Conservation (phyloP, 179 eudicot species). For the Corrigiola litoralis region DNA sequence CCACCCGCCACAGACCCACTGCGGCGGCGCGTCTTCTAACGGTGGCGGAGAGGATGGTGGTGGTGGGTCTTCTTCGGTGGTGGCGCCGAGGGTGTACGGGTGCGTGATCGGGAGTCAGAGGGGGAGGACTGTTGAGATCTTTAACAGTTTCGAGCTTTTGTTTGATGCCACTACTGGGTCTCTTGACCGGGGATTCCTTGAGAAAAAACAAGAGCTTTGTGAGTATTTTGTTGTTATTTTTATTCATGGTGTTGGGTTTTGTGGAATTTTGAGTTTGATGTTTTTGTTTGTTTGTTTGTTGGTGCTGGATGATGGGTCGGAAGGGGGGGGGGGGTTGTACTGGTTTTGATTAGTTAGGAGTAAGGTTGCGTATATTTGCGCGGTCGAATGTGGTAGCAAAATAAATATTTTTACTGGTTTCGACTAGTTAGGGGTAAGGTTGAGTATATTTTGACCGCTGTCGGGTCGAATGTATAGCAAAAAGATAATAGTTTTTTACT, state of each 20-base stretch:
- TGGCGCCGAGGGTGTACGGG: constrained; percentile 71
- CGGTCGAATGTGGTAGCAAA: background rate
- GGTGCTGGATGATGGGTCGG: background rate
- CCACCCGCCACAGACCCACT: constrained; percentile 24
- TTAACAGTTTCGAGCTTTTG: constrained; percentile 88
- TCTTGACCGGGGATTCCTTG: constrained; percentile 77
- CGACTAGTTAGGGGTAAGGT: too few relatives aligned
- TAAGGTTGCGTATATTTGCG: too few relatives aligned
- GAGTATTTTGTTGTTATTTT: constrained; percentile 14
- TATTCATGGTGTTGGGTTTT: too few relatives aligned
- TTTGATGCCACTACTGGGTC: constrained; percentile 50
- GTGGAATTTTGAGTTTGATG: too few relatives aligned
- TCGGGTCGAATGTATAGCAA: too few relatives aligned
- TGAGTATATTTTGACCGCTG: too few relatives aligned
- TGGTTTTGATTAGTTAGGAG: too few relatives aligned
- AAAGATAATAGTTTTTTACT: too few relatives aligned
- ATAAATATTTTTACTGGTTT: too few relatives aligned
- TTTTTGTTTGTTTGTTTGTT: background rate
- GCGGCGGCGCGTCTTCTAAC: constrained; percentile 22
- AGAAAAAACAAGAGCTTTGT: constrained; percentile 96
- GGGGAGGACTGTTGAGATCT: constrained; percentile 96
- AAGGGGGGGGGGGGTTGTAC: too few relatives aligned
- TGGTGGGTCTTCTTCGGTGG: background rate
- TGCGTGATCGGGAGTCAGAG: constrained; percentile 89
- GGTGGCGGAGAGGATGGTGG: background rate